Evolutionary conservation across 495 filamentous ascomycete genomes (phyloP).

Genomic region (Penicillium goetzii): DNA sequence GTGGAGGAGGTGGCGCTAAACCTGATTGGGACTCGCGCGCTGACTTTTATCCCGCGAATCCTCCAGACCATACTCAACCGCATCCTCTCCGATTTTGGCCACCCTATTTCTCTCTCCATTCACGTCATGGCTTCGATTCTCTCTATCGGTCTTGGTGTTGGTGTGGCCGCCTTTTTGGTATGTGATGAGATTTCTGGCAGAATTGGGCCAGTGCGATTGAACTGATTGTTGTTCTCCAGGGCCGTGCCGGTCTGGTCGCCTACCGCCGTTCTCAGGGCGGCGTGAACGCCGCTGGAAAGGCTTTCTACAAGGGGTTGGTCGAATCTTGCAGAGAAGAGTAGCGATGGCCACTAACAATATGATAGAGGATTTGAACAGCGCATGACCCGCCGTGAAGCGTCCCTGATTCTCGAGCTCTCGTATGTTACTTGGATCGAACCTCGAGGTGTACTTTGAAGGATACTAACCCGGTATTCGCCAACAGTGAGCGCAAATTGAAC

Average conservation of each 20-base stretch:
- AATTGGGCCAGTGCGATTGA: background rate
- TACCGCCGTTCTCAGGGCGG: conserved; percentile 80
- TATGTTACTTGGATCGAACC: conserved; percentile 47
- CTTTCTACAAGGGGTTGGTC: conserved; percentile 85
- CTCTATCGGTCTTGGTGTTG: conserved; percentile 78
- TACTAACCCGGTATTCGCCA: conserved; percentile 11
- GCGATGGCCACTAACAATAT: conserved; percentile 15
- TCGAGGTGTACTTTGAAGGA: conserved; percentile 14
- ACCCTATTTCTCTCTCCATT: conserved; percentile 8
- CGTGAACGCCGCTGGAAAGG: conserved; percentile 76
- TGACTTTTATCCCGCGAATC: conserved; percentile 37
- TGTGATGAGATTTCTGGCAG: conserved; percentile 26
- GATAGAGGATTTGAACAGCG: conserved; percentile 80
- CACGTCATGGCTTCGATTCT: conserved; percentile 72
- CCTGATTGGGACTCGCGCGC: conserved; percentile 30
- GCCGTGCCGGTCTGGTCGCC: conserved; percentile 88
- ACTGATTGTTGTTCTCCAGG: conserved; percentile 55
- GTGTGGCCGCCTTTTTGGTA: conserved; percentile 77
- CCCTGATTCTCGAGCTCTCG: conserved; percentile 89
- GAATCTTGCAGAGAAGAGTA: background rate
- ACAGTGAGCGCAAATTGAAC: conserved; percentile 79
- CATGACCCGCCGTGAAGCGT: conserved; percentile 90
- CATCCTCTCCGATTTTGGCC: conserved; percentile 7
- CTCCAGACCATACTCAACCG: conserved; percentile 4
- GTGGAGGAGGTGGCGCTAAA: conserved; percentile 37